Conservation (phyloP, 2,329 filamentous ascomycete species). For the Fusarium sp. region DNA sequence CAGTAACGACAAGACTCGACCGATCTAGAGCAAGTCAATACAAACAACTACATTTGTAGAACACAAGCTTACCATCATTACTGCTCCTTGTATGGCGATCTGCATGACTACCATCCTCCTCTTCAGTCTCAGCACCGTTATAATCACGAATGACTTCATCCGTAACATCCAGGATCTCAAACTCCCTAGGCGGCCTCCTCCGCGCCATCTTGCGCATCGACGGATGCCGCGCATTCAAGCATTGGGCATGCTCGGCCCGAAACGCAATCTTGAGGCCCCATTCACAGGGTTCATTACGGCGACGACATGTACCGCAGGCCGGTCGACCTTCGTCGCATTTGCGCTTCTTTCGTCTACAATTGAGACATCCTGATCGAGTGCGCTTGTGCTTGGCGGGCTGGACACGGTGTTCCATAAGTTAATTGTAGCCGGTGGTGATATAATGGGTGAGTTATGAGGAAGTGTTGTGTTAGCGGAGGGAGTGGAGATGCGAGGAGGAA, state of each 20-base stretch:
- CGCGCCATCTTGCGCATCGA: constrained; percentile 50
- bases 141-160: constrained; percentile 54
- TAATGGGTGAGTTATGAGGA: neutral
- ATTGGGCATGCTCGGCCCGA: constrained; percentile 52
- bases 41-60: accelerated
- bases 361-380: constrained; percentile 52
- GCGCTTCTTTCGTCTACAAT: constrained; percentile 54
- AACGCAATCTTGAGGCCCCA: constrained; percentile 55
- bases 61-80: constrained; percentile 12
- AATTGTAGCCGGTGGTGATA: constrained; percentile 33
- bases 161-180: constrained; percentile 53
- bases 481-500: constrained; percentile 9
- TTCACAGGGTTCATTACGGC: constrained; percentile 49
- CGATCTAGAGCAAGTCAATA: neutral
- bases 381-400: constrained; percentile 47
- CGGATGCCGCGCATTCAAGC: constrained; percentile 48
- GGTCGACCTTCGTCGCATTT: constrained; percentile 54
- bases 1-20: neutral
- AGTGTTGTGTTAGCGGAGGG: neutral
- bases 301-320: constrained; percentile 50
- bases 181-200: constrained; percentile 45
- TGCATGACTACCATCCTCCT: constrained; percentile 28
- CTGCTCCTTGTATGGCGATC: neutral
- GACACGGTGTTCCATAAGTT: constrained; percentile 31
- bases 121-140: constrained; percentile 42